Conservation (phyloP, 441 rosid species). For the Pelargonium australe region DNA sequence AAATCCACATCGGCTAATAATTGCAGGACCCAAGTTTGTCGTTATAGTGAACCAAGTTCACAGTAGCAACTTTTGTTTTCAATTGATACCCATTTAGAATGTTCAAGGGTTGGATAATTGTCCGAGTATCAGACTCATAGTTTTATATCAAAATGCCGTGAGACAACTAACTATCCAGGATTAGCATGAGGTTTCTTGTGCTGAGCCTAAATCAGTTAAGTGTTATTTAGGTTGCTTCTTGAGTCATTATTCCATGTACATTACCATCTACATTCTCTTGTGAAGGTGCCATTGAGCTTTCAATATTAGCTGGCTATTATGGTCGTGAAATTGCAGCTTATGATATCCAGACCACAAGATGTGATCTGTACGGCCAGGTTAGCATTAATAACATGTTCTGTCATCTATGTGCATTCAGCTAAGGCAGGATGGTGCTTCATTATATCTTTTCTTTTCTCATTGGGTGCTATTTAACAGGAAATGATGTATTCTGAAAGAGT, state of each 20-base stretch:
- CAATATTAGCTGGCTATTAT: constrained; percentile 74
- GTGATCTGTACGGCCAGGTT: constrained; percentile 96
- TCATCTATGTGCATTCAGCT: constrained; percentile 7
- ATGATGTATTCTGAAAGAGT: constrained; percentile 60
- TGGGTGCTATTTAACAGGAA: constrained; percentile 39
- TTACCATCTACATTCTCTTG: constrained; percentile 10
- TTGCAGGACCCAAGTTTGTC: too few relatives aligned
- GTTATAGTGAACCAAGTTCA: too few relatives aligned
- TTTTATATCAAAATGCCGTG: too few relatives aligned
- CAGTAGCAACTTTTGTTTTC: too few relatives aligned
- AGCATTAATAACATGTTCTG: constrained; percentile 11
- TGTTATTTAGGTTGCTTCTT: neutral
- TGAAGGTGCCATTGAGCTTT: constrained; percentile 88
- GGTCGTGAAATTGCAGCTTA: constrained; percentile 80
- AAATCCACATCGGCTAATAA: too few relatives aligned
- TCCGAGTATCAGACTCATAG: too few relatives aligned
- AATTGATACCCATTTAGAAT: too few relatives aligned
- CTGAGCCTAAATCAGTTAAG: neutral
- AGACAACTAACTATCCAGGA: too few relatives aligned
- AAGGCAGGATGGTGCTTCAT: neutral
- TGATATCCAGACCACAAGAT: constrained; percentile 76
- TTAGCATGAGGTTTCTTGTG: too few relatives aligned
- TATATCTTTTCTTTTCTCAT: neutral
- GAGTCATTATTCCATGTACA: constrained; percentile 19
- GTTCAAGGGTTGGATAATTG: too few relatives aligned